A percentile compares a stretch with the other conserved stretches of the same genome.
These are phyloP conservation scores for Massariosphaeria phaeospora DNA, from an alignment of 495 filamentous ascomycete genomes.

Conservation along the genomic window DNA sequence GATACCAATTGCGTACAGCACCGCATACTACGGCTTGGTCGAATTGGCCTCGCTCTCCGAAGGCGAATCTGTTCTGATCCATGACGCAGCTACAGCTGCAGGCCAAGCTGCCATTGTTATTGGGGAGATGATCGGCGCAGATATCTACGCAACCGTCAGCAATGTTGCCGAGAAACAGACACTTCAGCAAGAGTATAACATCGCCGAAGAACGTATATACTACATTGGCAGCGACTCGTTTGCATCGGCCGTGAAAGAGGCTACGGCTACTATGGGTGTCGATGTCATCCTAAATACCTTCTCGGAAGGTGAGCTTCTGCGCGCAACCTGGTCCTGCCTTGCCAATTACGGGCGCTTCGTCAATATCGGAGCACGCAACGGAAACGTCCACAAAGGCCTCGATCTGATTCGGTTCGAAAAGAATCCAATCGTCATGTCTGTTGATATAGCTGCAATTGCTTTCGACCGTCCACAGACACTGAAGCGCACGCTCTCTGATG, in stretches of 20 bases:
- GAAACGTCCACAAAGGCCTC: background rate
- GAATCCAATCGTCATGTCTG: constrained; percentile 7
- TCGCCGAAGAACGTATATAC: constrained; percentile 19
- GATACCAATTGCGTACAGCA: constrained; percentile 36
- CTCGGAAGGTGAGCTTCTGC: background rate
- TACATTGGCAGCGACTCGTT: constrained; percentile 31
- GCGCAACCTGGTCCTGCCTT: constrained; percentile 2
- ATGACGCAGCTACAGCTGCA: constrained; percentile 43
- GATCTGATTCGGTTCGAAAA: constrained; percentile 6
- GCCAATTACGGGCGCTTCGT: constrained; percentile 7
- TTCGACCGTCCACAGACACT: background rate
- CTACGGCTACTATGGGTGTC: background rate
- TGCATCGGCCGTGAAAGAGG: constrained; percentile 26
- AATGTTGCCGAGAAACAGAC: constrained; percentile 13
- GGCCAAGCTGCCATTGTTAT: constrained; percentile 44
- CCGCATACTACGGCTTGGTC: constrained; percentile 34
- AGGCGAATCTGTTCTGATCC: constrained; percentile 44
- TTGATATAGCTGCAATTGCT: background rate
- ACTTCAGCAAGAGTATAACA: constrained; percentile 9
- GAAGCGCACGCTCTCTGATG: background rate
- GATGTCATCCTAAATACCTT: constrained; percentile 5
- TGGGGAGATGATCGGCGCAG: constrained; percentile 35
- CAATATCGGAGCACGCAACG: background rate
- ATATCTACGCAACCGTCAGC: constrained; percentile 36
- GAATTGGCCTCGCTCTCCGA: constrained; percentile 34